Percentiles rank a stretch among this genome's conserved stretches.
Conservation (phyloP, 2,329 filamentous ascomycete genomes). For the Rhynchosporium secalis region DNA sequence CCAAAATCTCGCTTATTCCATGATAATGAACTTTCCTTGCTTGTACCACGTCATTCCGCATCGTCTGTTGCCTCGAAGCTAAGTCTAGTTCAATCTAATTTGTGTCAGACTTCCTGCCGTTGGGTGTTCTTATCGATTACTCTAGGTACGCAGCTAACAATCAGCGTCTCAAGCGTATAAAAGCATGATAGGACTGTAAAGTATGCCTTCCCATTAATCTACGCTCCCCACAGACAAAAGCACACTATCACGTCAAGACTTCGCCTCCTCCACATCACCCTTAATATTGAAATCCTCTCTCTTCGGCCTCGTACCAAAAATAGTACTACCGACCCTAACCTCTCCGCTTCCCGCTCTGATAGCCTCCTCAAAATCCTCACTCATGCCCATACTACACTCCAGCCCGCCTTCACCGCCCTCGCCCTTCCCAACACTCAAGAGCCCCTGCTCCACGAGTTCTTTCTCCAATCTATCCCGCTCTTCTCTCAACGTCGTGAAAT, state of each 20-base stretch:
- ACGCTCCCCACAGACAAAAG: no score
- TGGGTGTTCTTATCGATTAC: no score
- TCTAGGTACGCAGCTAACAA: no score
- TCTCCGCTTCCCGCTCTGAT: slow-evolving; percentile 81
- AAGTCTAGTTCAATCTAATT: no score
- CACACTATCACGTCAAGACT: slow-evolving; percentile 12
- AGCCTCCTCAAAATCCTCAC: slow-evolving; percentile 89
- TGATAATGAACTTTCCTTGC: no score
- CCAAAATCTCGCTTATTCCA: no score
- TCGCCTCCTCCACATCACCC: slow-evolving; percentile 23
- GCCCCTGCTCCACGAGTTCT: slow-evolving; percentile 57
- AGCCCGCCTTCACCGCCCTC: slow-evolving; percentile 55
- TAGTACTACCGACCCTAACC: slow-evolving; percentile 89
- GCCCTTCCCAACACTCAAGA: slow-evolving; percentile 71
- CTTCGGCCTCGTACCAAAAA: slow-evolving; percentile 78
- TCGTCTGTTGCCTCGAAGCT: no score
- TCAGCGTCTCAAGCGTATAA: no score
- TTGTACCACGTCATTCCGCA: no score
- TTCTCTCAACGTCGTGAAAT: slow-evolving; percentile 70
- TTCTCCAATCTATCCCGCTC: slow-evolving; percentile 69
- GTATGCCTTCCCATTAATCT: no score
- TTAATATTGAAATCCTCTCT: slow-evolving; percentile 35
- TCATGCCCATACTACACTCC: slow-evolving; percentile 99
- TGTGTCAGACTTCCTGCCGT: no score
- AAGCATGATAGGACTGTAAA: no score